phyloP scores from a whole-genome alignment of 192 early-diverging fungal species.

The Geosiphon pyriformis region DNA sequence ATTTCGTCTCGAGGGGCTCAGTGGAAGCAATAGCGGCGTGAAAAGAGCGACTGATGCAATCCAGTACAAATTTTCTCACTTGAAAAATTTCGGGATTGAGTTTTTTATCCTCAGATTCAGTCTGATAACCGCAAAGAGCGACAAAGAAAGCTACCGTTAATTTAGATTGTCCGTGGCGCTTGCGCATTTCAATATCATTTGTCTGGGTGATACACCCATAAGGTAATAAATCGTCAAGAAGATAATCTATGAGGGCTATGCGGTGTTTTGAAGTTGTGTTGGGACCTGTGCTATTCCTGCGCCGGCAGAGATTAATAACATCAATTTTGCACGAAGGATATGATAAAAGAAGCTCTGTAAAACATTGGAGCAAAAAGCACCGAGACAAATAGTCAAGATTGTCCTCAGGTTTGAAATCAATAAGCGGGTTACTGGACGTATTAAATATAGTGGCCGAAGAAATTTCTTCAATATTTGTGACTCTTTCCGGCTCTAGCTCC shows the following conservation, averaged over 20 bases:
- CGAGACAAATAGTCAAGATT: conserved; percentile 32
- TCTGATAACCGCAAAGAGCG: conserved; percentile 45
- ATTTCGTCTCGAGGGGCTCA: conserved; percentile 50
- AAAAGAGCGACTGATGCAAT: conserved; percentile 55
- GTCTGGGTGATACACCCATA: conserved; percentile 40
- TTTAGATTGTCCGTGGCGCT: conserved; percentile 58
- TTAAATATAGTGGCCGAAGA: too few species aligned
- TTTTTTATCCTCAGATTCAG: conserved; percentile 44
- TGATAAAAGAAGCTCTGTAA: conserved; percentile 82
- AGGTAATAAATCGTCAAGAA: conserved; percentile 68
- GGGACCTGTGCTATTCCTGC: conserved; percentile 29
- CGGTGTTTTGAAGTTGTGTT: conserved; percentile 32
- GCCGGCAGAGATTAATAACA: conserved; percentile 53
- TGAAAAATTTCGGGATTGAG: conserved; percentile 51
- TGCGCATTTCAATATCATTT: conserved; percentile 42
- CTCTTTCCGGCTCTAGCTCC: neutral
- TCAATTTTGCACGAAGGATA: conserved; percentile 78
- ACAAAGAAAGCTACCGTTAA: conserved; percentile 65
- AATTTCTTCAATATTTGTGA: too few species aligned
- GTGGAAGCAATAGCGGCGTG: conserved; percentile 54
- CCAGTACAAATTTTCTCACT: conserved; percentile 62
- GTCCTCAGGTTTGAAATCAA: conserved; percentile 26
- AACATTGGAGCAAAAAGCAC: conserved; percentile 77
- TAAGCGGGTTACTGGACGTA: neutral
- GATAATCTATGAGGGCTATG: conserved; percentile 49